Evolutionary conservation across 192 early-diverging fungal genomes (phyloP).

Genomic region (Coemansia sp.): DNA sequence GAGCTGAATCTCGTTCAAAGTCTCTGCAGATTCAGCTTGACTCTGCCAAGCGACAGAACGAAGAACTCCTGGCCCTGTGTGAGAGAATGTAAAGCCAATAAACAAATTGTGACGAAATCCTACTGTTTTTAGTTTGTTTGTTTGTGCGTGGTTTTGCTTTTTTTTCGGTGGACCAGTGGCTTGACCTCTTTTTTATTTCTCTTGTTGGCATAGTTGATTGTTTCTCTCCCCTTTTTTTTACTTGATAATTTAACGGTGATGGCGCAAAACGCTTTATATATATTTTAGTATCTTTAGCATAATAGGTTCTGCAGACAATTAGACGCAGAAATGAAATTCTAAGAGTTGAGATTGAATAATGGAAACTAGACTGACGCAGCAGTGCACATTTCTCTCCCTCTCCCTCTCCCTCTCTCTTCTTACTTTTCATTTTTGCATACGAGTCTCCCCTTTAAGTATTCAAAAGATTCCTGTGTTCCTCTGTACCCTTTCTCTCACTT

Average conservation of each 20-base stretch:
- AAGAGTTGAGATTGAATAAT: too few relatives aligned
- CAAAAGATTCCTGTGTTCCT: too few relatives aligned
- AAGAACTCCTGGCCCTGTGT: slow-evolving; percentile 42
- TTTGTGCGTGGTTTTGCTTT: background rate
- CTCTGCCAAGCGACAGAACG: slow-evolving; percentile 43
- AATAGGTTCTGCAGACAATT: background rate
- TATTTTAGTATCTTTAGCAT: background rate
- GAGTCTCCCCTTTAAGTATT: too few relatives aligned
- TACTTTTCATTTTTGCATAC: too few relatives aligned
- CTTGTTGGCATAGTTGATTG: background rate
- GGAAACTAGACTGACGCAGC: too few relatives aligned
- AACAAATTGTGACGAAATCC: too few relatives aligned
- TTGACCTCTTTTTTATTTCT: background rate
- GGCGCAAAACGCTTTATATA: background rate
- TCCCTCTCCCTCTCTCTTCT: background rate
- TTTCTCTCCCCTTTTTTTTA: slow-evolving; percentile 13
- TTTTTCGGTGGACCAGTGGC: background rate
- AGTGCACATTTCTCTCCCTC: background rate
- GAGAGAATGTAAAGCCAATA: slow-evolving; percentile 10
- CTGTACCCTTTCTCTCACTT: too few relatives aligned
- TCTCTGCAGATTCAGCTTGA: slow-evolving; percentile 46
- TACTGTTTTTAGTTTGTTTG: too few relatives aligned
- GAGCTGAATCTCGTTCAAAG: slow-evolving; percentile 26
- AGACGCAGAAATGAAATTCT: background rate
- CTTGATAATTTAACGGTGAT: background rate